Conservation (phyloP, 78 protist species). For the Dictyostelium brefeldianum region DNA sequence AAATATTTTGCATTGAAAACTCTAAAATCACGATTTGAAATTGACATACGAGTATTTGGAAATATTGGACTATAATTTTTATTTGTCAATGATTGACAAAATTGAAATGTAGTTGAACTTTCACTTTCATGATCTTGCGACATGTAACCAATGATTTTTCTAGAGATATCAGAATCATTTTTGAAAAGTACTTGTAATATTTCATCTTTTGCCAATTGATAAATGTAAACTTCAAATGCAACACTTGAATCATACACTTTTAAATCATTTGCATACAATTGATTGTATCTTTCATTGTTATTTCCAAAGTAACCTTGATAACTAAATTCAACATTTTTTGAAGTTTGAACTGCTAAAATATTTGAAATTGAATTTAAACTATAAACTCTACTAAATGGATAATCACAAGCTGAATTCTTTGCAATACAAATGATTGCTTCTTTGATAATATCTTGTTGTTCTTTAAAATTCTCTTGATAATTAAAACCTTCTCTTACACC, state of each 20-base stretch:
- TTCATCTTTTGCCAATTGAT: not conserved
- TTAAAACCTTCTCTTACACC: slow-evolving; percentile 6
- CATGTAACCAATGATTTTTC: not conserved
- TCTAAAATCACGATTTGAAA: slow-evolving; percentile 13
- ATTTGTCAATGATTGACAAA: slow-evolving; percentile 9
- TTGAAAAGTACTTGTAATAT: not conserved
- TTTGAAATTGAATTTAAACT: slow-evolving; percentile 8
- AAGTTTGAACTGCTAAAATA: not conserved
- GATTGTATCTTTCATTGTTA: not conserved
- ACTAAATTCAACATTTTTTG: not conserved
- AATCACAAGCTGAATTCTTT: slow-evolving; percentile 27
- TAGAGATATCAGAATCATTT: not conserved
- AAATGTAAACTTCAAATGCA: not conserved
- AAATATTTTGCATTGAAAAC: slow-evolving; percentile 24
- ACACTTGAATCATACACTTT: not conserved
- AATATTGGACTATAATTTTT: not conserved
- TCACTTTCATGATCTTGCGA: slow-evolving; percentile 50
- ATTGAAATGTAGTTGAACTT: not conserved
- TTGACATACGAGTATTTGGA: slow-evolving; percentile 50
- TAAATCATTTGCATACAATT: not conserved
- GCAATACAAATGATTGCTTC: not conserved
- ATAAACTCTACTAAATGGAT: slow-evolving; percentile 48
- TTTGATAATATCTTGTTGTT: not conserved
- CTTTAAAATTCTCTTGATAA: slow-evolving; percentile 31
- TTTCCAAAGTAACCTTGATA: not conserved